Percentiles rank a stretch among this genome's conserved stretches.
Conservation (phyloP, 768 basidiomycete genomes). For the Infundibulicybe gibba region DNA sequence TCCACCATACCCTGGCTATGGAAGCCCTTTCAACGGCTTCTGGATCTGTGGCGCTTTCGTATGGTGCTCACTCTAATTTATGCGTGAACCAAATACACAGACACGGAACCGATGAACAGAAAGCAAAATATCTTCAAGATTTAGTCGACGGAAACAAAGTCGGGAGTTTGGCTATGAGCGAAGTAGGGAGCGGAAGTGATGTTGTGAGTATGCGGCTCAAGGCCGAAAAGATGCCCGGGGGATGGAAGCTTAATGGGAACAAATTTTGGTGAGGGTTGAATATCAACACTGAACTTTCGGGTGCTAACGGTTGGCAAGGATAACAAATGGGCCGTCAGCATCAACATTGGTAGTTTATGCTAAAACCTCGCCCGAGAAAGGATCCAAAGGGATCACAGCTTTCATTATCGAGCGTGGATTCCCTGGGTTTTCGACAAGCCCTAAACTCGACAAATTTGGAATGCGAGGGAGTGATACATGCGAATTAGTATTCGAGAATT, state of each 20-base stretch:
- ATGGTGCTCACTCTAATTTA: slow-evolving; percentile 89
- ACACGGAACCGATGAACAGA: slow-evolving; percentile 81
- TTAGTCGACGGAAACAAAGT: slow-evolving; percentile 79
- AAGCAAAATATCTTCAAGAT: slow-evolving; percentile 78
- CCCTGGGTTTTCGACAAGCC: slow-evolving; percentile 83
- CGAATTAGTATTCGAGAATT: slow-evolving; percentile 89
- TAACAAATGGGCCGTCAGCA: slow-evolving; percentile 91
- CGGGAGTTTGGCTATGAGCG: slow-evolving; percentile 93
- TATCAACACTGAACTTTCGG: not conserved
- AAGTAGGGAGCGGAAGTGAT: slow-evolving; percentile 88
- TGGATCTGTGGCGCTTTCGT: slow-evolving; percentile 88
- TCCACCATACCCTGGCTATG: slow-evolving; percentile 91
- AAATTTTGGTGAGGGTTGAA: slow-evolving; percentile 78
- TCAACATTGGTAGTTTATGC: slow-evolving; percentile 93
- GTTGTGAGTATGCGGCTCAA: slow-evolving; percentile 91
- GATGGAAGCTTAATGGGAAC: slow-evolving; percentile 82
- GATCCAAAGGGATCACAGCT: slow-evolving; percentile 87
- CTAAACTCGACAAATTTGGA: slow-evolving; percentile 92
- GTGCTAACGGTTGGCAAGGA: slow-evolving; percentile 45
- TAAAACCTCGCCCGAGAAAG: slow-evolving; percentile 73
- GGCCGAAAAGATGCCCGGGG: slow-evolving; percentile 73
- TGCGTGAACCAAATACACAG: slow-evolving; percentile 85
- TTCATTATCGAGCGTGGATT: slow-evolving; percentile 87
- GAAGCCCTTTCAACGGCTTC: slow-evolving; percentile 90
- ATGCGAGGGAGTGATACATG: slow-evolving; percentile 97